Evolutionary conservation across 371 early-diverging fungal species (phyloP).

Genomic region (Mortierella sp.): DNA sequence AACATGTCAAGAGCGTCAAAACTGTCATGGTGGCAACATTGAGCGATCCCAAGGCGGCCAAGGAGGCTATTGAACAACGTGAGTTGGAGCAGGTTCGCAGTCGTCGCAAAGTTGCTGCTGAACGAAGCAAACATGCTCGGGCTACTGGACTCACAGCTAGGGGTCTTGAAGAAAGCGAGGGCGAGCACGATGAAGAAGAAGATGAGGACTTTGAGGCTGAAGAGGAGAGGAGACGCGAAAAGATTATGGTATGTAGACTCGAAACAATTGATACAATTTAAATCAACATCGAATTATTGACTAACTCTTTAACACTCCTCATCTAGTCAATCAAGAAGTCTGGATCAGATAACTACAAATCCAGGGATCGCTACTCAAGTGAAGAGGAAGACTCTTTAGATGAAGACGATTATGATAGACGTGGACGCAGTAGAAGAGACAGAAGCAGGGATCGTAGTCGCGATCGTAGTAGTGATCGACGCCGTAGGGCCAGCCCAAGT

Average conservation of each 20-base stretch:
- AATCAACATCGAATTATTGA: background rate
- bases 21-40: conserved; percentile 78
- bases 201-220: conserved; percentile 59
- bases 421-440: conserved; percentile 32
- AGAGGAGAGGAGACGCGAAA: conserved; percentile 48
- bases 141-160: conserved; percentile 38
- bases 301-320: background rate
- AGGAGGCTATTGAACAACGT: conserved; percentile 53
- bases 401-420: conserved; percentile 45
- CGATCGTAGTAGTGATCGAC: conserved; percentile 29
- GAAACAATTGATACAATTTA: background rate
- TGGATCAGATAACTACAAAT: conserved; percentile 53
- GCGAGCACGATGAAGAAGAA: conserved; percentile 52
- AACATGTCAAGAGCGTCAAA: conserved; percentile 70
- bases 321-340: conserved; percentile 54
- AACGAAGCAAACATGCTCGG: conserved; percentile 43
- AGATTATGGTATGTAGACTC: conserved; percentile 44
- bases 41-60: conserved; percentile 68
- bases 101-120: conserved; percentile 44
- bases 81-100: conserved; percentile 53
- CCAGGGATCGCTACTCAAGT: conserved; percentile 50
- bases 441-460: conserved; percentile 40
- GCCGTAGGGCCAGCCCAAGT: conserved; percentile 19
- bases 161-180: conserved; percentile 56
- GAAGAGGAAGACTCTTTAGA: conserved; percentile 47